Conservation (phyloP, 306 rosid species). For the Luffa aegyptiaca region DNA sequence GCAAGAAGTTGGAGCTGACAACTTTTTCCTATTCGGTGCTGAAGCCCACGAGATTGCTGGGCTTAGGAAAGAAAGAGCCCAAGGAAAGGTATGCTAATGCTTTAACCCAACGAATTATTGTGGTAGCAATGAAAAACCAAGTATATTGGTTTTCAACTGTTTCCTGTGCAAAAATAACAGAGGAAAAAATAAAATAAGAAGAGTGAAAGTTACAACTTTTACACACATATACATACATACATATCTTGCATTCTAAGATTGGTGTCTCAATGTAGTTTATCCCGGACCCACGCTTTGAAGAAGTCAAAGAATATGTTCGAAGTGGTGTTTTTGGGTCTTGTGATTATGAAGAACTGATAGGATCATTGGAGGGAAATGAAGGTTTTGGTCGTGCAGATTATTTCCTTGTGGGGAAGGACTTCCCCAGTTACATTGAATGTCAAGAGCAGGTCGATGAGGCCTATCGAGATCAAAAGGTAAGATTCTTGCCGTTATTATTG, state of each 20-base stretch:
- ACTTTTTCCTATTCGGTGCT: slow-evolving; percentile 96
- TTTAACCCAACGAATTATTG: not conserved
- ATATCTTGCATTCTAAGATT: slow-evolving; percentile 2
- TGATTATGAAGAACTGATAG: slow-evolving; percentile 68
- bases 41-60: slow-evolving; percentile 87
- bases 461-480: slow-evolving; percentile 65
- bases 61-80: slow-evolving; percentile 84
- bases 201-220: not conserved
- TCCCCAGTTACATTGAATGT: slow-evolving; percentile 93
- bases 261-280: slow-evolving; percentile 44
- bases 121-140: not conserved
- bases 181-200: not conserved
- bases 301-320: slow-evolving; percentile 66
- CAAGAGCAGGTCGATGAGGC: slow-evolving; percentile 88
- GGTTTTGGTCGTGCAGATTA: slow-evolving; percentile 93
- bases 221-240: not conserved
- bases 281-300: slow-evolving; percentile 89
- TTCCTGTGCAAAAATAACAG: not conserved
- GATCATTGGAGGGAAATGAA: slow-evolving; percentile 87
- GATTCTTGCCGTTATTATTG: not conserved
- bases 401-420: slow-evolving; percentile 96
- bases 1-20: slow-evolving; percentile 86
- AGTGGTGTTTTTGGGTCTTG: slow-evolving; percentile 78
- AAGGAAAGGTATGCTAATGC: slow-evolving; percentile 64
- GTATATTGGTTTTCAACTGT: not conserved